Conservation (phyloP, 2,329 filamentous ascomycete genomes). For the Colletotrichum plurivorum region DNA sequence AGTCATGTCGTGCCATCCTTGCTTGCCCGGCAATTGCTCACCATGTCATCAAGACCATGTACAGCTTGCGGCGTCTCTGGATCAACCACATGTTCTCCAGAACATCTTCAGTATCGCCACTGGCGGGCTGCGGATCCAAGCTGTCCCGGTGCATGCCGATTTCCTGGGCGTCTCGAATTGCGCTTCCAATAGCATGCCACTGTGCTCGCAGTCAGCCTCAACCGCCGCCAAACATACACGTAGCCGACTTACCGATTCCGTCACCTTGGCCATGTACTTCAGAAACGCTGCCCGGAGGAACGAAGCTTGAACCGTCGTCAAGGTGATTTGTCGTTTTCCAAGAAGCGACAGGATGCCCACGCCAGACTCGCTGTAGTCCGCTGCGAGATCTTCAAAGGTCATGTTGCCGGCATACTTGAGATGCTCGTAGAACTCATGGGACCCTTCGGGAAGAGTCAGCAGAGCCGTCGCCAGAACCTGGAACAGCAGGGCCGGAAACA, state of each 20-base stretch:
- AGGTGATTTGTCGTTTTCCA: slow-evolving; percentile 69
- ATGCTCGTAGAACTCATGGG: slow-evolving; percentile 64
- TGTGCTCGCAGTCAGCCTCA: slow-evolving; percentile 43
- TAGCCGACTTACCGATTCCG: slow-evolving; percentile 63
- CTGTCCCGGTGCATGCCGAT: slow-evolving; percentile 71
- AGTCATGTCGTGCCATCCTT: slow-evolving; percentile 31
- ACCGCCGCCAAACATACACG: neutral
- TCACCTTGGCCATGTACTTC: slow-evolving; percentile 72
- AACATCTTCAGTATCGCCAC: slow-evolving; percentile 61
- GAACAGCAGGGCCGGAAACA: slow-evolving; percentile 73
- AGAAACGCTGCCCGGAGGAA: slow-evolving; percentile 70
- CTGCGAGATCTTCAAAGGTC: slow-evolving; percentile 72
- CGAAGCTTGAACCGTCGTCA: slow-evolving; percentile 70
- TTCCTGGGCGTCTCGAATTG: slow-evolving; percentile 74
- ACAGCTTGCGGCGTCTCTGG: slow-evolving; percentile 67
- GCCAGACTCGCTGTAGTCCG: slow-evolving; percentile 73
- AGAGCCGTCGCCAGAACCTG: slow-evolving; percentile 70
- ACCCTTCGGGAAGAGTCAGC: slow-evolving; percentile 63
- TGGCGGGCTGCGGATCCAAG: slow-evolving; percentile 64
- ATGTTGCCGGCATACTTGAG: slow-evolving; percentile 72
- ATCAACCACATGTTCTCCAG: slow-evolving; percentile 72
- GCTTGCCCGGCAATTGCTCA: slow-evolving; percentile 38
- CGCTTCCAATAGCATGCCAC: slow-evolving; percentile 70
- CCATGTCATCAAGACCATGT: slow-evolving; percentile 66
- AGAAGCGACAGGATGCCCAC: slow-evolving; percentile 66